Evolutionary conservation across 2,329 filamentous ascomycete species (phyloP).

Genomic region (Kalaharituber pfeilii): DNA sequence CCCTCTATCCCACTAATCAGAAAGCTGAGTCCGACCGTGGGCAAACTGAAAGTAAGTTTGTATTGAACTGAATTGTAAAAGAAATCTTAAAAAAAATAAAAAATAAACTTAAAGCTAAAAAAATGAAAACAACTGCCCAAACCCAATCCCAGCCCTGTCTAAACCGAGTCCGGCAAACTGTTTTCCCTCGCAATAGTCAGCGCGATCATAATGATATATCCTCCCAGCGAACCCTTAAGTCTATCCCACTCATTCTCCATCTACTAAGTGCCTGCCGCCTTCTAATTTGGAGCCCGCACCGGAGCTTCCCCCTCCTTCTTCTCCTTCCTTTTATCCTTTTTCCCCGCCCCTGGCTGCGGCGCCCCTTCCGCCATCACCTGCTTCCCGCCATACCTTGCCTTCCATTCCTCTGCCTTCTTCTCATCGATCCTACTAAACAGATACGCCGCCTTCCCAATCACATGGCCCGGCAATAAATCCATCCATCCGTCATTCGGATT

Average conservation of each 20-base stretch:
- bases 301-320: constrained; percentile 41
- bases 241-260: neutral
- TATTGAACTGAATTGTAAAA: too few relatives aligned
- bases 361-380: constrained; percentile 29
- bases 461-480: constrained; percentile 52
- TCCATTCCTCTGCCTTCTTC: constrained; percentile 70
- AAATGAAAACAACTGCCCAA: too few relatives aligned
- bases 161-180: too few relatives aligned
- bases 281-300: neutral
- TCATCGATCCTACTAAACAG: constrained; percentile 70
- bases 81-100: too few relatives aligned
- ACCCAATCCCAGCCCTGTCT: too few relatives aligned
- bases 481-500: constrained; percentile 43
- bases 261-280: neutral
- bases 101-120: too few relatives aligned
- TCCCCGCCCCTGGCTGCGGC: constrained; percentile 24
- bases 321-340: constrained; percentile 50
- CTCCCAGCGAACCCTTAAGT: neutral
- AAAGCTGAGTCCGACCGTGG: too few relatives aligned
- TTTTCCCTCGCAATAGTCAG: too few relatives aligned
- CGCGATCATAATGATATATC: neutral
- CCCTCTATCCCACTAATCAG: too few relatives aligned
- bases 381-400: constrained; percentile 50
- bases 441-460: constrained; percentile 57
- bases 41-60: too few relatives aligned